Evolutionary conservation across 495 filamentous ascomycete species (phyloP), one percentile per base, ranked within the genome.

Genomic region (Sordaria brevicollis): DNA sequence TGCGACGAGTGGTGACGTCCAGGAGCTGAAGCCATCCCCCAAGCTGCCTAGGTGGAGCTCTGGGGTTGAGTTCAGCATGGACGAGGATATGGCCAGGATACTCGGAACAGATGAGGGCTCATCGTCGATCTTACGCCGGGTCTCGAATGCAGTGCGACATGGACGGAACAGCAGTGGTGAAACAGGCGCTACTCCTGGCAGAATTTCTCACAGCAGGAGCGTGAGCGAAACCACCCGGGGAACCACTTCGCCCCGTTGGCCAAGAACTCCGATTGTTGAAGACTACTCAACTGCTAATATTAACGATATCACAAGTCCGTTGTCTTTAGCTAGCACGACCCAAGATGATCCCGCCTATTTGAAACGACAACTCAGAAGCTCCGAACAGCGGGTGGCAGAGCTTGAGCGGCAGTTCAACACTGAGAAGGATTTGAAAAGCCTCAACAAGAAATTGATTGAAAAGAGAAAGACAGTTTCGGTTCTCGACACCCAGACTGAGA

Each of bases 391-490:
- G 49, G 89, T 92, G 41, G 87, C 89, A 2, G 93, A 98, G 74
- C 87, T 98, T 68, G 94, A 99, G 76, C 79, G 83, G n/a, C 83
- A 86, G 37, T 85, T 89, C 72, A 85, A 83, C 72, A 86, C 88
- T 17, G 90, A 90, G 21, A 91, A 90, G 29, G 92, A 93, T 73
- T 88, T 97, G 37, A 92, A 93, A 76, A 90, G 88, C 69, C 86
- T 95, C 35, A 93, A 94, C 75, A 92, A 89, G 49, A 94, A 93
- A 74, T 83, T 99, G 13, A 86, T 91, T 37, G 93, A 98, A 80
- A 98, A 98, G 83, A 88, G 95, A 62, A 96, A 94, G 71, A 98
- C 94, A 2, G 93, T 99, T 75, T 94, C 95, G n/a, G 91, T 94
- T 11, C 84, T 99, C 25, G 94, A 98, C 78, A 93, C 93, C 1